Base-by-base conservation (phyloP, 805 yeast species). In the Candida koratica region DNA sequence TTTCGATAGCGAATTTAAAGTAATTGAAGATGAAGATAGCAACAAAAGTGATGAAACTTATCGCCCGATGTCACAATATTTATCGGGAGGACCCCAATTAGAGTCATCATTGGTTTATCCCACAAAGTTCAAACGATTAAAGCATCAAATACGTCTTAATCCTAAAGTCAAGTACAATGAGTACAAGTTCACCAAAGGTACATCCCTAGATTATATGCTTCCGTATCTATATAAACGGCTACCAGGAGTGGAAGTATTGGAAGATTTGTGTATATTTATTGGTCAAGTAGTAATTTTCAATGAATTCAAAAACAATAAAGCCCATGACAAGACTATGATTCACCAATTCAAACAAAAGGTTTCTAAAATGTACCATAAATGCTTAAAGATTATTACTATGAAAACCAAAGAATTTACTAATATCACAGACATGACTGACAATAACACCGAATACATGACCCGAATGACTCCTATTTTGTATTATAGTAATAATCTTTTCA, bases 1-100 rank as follows among this genome's bases (percentile, higher is more conserved):
- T 37, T 53, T 55, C 32, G 39, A 36, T 6, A 38, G 41, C 17
- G 58, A 51, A 8, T 52, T 45, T 24, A 46, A 38, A n/a, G 43
- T 45, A 1, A 26, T 46, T 4, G 42, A 39, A 14, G 45, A 43
- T 15, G 31, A 28, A 15, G 39, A 36, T 14, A 29, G 34, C 19
- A 30, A 29, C 16, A 14, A 13, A 14, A 29, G 32, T 29, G 20
- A 19, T 19, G 23, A 13, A 12, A 17, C 32, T 6, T 34, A 25
- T 31, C 18, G 18, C 28, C 28, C 28, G 7, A 25, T 8, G 5
- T n/a, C n/a, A n/a, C n/a, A n/a, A n/a, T n/a, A n/a, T n/a, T n/a
- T n/a, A n/a, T 11, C 28, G 15, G 5, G 5, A 12, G 34, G 34
- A 11, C 6, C 17, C 4, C 23, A 32, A 22, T 23, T 45, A 9